Evolutionary conservation across 805 yeast genomes (phyloP).

Genomic region (Saturnispora gosingensis): DNA sequence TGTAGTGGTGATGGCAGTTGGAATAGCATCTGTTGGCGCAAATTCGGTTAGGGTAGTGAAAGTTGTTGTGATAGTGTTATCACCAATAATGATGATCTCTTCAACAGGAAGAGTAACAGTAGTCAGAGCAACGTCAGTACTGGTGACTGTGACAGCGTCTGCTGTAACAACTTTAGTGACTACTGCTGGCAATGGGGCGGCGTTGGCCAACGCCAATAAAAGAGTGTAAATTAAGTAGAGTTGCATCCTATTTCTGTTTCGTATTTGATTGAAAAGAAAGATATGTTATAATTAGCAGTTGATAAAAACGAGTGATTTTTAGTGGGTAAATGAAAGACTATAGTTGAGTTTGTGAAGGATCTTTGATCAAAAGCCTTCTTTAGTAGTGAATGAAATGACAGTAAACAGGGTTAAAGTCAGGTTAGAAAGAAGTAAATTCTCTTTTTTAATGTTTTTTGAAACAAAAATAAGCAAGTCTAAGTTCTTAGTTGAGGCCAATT

Average conservation of each 20-base stretch:
- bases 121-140: conserved; percentile 1
- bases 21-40: neutral
- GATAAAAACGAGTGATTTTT: neutral
- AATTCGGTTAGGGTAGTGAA: conserved; percentile 3
- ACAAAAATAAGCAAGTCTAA: neutral
- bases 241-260: conserved; percentile 3
- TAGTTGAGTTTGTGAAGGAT: neutral
- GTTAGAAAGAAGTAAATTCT: neutral
- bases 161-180: conserved; percentile 22
- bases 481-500: neutral
- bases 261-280: neutral
- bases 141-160: conserved; percentile 16
- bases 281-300: neutral
- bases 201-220: neutral
- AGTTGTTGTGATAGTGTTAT: conserved; percentile 4
- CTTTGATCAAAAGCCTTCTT: neutral
- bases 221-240: conserved; percentile 3
- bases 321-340: neutral
- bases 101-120: conserved; percentile 16
- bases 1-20: conserved; percentile 32
- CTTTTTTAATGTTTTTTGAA: neutral
- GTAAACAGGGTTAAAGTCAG: neutral
- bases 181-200: conserved; percentile 18
- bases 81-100: conserved; percentile 25
- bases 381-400: neutral